A percentile compares a stretch with the other conserved stretches of the same genome.
Conservation (phyloP, 2,329 filamentous ascomycete genomes). For the Pseudocercospora macadamiae region DNA sequence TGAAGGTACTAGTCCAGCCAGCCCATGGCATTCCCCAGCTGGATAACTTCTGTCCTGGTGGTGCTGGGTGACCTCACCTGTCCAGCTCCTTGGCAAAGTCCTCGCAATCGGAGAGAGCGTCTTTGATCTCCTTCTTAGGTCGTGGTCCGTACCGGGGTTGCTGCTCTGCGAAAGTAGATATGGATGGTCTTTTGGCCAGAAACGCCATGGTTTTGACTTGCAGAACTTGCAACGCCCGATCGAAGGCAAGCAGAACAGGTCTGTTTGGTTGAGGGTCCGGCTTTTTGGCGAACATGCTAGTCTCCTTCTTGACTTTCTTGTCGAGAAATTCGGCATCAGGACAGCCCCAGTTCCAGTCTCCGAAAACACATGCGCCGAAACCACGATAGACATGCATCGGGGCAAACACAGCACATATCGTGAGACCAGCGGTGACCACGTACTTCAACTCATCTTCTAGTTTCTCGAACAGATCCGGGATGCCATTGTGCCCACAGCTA, state of each 20-base stretch:
- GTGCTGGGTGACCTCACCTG: constrained; percentile 19
- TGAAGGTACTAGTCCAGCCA: constrained; percentile 18
- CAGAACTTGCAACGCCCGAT: constrained; percentile 20
- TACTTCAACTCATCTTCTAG: constrained; percentile 22
- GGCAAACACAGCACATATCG: constrained; percentile 23
- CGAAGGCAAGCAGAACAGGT: constrained; percentile 19
- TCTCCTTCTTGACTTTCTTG: constrained; percentile 23
- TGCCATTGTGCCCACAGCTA: constrained; percentile 11
- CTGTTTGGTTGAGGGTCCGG: constrained; percentile 22
- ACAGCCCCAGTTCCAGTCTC: constrained; percentile 26
- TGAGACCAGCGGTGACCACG: constrained; percentile 18
- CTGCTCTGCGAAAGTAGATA: constrained; percentile 19
- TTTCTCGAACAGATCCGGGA: constrained; percentile 18
- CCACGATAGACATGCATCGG: constrained; percentile 27
- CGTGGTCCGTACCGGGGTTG: constrained; percentile 15
- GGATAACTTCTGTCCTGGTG: constrained; percentile 4
- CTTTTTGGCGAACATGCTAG: constrained; percentile 20
- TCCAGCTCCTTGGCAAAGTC: constrained; percentile 19
- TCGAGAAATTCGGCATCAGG: constrained; percentile 19
- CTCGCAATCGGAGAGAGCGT: constrained; percentile 17
- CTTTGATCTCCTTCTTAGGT: constrained; percentile 20
- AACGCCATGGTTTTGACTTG: constrained; percentile 24
- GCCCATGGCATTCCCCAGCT: constrained; percentile 23
- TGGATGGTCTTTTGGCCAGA: constrained; percentile 14
- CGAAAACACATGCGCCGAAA: constrained; percentile 25